A percentile compares a stretch with the other conserved stretches of the same genome.
Evolutionary conservation across 2,329 filamentous ascomycete species (phyloP).

Genomic region (Esteya vermicola): DNA sequence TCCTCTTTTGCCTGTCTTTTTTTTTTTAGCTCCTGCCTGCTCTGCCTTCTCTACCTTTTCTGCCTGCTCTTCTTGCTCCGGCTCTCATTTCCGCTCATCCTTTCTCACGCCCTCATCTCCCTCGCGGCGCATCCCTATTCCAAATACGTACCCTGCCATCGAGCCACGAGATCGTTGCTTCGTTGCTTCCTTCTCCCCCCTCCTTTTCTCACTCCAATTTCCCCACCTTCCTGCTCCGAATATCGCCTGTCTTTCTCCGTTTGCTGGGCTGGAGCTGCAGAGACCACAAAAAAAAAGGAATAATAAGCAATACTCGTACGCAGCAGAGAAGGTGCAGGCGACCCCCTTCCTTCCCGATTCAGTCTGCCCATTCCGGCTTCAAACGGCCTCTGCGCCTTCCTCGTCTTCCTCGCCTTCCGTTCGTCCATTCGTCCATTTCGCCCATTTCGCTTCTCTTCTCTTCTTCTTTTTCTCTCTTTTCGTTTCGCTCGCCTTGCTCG

Average conservation of each 20-base stretch:
- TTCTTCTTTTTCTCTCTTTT: too few species aligned
- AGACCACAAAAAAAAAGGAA: neutral
- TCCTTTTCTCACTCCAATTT: neutral
- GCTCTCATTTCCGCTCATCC: neutral
- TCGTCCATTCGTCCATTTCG: too few species aligned
- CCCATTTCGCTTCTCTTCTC: too few species aligned
- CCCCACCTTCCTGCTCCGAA: conserved; percentile 2
- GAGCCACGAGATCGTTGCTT: neutral
- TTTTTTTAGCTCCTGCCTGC: neutral
- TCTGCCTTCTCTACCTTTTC: neutral
- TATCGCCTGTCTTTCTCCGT: conserved; percentile 4
- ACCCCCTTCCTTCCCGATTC: too few species aligned
- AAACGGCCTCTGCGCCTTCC: too few species aligned
- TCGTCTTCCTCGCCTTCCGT: too few species aligned
- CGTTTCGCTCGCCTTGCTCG: too few species aligned
- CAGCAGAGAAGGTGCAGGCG: too few species aligned
- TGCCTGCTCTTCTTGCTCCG: neutral
- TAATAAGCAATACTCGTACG: neutral
- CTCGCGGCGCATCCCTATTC: neutral
- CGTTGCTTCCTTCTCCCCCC: conserved; percentile 2
- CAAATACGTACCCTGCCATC: neutral
- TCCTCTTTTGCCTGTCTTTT: neutral
- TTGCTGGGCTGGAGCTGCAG: neutral
- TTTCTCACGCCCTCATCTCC: neutral
- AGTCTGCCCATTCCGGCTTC: too few species aligned